phyloP scores from a whole-genome alignment of 768 basidiomycete genomes.

The Boletus reticuloceps region DNA sequence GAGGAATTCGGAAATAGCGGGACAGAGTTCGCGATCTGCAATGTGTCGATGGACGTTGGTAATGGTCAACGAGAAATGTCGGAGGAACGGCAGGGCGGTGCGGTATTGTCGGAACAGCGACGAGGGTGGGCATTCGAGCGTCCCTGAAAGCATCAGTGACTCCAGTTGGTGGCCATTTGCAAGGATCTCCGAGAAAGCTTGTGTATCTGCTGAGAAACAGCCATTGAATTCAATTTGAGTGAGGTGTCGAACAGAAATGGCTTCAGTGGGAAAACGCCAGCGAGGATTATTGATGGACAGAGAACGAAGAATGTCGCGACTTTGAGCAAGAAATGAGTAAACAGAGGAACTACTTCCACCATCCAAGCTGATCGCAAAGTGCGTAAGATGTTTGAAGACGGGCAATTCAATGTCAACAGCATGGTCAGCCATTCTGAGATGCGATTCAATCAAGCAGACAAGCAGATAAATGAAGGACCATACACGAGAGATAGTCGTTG shows the following conservation, averaged over 20 bases:
- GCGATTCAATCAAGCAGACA: neutral
- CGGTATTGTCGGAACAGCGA: conserved; percentile 45
- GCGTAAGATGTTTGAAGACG: conserved; percentile 52
- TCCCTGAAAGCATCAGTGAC: conserved; percentile 52
- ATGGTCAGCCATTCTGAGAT: conserved; percentile 35
- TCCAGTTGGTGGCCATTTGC: conserved; percentile 62
- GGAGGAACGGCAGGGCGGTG: conserved; percentile 56
- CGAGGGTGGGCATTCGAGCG: conserved; percentile 51
- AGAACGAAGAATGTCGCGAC: conserved; percentile 50
- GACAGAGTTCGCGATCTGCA: conserved; percentile 62
- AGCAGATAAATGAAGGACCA: conserved; percentile 5
- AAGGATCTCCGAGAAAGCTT: conserved; percentile 59
- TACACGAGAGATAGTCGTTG: conserved; percentile 58
- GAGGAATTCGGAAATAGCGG: conserved; percentile 65
- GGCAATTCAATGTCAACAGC: conserved; percentile 46
- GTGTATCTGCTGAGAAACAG: conserved; percentile 46
- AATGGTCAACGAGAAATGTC: conserved; percentile 59
- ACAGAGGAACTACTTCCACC: conserved; percentile 40
- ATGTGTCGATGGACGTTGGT: conserved; percentile 41
- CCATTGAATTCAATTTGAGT: conserved; percentile 63
- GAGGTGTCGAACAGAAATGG: conserved; percentile 59
- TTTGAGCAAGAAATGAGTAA: conserved; percentile 50
- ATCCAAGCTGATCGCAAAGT: conserved; percentile 54
- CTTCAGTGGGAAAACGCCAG: conserved; percentile 56
- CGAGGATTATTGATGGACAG: conserved; percentile 51